phyloP scores from a whole-genome alignment of 495 filamentous ascomycete genomes.

The Cladorrhinum samala region DNA sequence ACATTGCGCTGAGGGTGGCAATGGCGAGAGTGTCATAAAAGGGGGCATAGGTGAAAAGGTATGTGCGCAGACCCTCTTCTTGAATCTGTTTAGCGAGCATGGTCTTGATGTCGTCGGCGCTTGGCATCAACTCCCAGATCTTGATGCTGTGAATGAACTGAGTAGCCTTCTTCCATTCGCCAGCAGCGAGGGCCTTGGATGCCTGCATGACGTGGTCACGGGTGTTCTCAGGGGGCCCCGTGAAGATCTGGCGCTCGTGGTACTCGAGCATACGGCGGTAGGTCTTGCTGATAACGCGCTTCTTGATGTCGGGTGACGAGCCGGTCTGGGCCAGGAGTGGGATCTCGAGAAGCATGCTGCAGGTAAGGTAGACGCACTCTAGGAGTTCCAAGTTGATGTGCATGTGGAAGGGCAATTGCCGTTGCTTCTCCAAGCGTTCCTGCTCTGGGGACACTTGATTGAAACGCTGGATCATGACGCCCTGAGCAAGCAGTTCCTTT shows the following conservation, averaged over 20 bases:
- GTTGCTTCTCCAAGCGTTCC: slow-evolving; percentile 90
- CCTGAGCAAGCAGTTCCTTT: slow-evolving; percentile 96
- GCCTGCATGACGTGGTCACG: slow-evolving; percentile 98
- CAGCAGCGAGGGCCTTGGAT: slow-evolving; percentile 89
- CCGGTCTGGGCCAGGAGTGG: slow-evolving; percentile 94
- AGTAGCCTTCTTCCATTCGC: slow-evolving; percentile 96
- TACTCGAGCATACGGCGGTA: slow-evolving; percentile 99
- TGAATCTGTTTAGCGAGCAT: slow-evolving; percentile 98
- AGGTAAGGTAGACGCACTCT: slow-evolving; percentile 97
- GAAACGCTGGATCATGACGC: slow-evolving; percentile 95
- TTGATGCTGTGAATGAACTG: slow-evolving; percentile 93
- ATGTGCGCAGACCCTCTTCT: slow-evolving; percentile 94
- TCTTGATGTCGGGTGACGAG: slow-evolving; percentile 92
- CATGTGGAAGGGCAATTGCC: slow-evolving; percentile 98
- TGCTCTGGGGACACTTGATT: slow-evolving; percentile 94
- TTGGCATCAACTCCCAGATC: slow-evolving; percentile 96
- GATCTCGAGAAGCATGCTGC: slow-evolving; percentile 97
- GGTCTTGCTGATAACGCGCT: slow-evolving; percentile 98
- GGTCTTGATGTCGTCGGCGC: slow-evolving; percentile 82
- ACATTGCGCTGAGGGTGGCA: slow-evolving; percentile 81
- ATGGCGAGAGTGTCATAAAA: slow-evolving; percentile 97
- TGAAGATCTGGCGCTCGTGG: slow-evolving; percentile 98
- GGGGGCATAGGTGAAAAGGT: slow-evolving; percentile 98
- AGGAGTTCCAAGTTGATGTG: slow-evolving; percentile 99
- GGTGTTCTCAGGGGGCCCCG: slow-evolving; percentile 95